A percentile compares a stretch with the other conserved stretches of the same genome.
Conservation (phyloP, 768 basidiomycete genomes). For the Suillus discolor region DNA sequence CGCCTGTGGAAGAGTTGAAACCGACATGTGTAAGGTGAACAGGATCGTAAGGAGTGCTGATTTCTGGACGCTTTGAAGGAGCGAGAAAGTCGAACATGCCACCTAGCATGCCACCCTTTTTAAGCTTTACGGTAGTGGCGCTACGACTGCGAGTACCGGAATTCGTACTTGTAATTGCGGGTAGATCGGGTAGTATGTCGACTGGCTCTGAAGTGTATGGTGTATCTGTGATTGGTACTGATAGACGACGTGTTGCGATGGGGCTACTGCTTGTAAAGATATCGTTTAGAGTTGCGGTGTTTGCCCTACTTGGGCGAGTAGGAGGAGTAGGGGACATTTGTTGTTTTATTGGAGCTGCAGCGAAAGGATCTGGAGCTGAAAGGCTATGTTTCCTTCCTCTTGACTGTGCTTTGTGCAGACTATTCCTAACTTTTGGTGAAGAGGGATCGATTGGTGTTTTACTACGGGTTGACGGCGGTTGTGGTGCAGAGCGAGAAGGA, state of each 20-base stretch:
- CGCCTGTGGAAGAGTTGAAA: constrained; percentile 98
- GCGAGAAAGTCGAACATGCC: constrained; percentile 78
- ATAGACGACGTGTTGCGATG: constrained; percentile 52
- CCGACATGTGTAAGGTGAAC: constrained; percentile 99
- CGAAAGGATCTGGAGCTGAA: constrained; percentile 57
- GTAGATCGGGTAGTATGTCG: constrained; percentile 25
- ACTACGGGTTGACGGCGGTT: constrained; percentile 36
- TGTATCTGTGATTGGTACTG: constrained; percentile 42
- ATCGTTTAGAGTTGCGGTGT: constrained; percentile 81
- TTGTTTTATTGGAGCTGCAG: constrained; percentile 35
- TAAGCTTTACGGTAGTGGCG: constrained; percentile 42
- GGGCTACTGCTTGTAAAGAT: constrained; percentile 52
- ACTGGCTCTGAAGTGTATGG: constrained; percentile 22
- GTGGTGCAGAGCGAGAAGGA: constrained; percentile 50
- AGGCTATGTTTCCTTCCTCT: constrained; percentile 55
- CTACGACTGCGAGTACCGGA: constrained; percentile 42
- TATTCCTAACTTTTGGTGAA: constrained; percentile 46
- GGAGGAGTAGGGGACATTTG: constrained; percentile 54
- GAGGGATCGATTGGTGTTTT: constrained; percentile 31
- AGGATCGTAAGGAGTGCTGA: constrained; percentile 98
- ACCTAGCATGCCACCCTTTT: constrained; percentile 64
- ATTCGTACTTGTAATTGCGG: constrained; percentile 18
- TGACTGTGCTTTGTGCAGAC: constrained; percentile 64
- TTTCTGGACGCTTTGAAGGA: constrained; percentile 65
- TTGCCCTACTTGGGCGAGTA: constrained; percentile 80